A percentile compares a stretch with the other conserved stretches of the same genome.
Conservation (phyloP, 2,329 filamentous ascomycete species). For the Xylaria sp. region DNA sequence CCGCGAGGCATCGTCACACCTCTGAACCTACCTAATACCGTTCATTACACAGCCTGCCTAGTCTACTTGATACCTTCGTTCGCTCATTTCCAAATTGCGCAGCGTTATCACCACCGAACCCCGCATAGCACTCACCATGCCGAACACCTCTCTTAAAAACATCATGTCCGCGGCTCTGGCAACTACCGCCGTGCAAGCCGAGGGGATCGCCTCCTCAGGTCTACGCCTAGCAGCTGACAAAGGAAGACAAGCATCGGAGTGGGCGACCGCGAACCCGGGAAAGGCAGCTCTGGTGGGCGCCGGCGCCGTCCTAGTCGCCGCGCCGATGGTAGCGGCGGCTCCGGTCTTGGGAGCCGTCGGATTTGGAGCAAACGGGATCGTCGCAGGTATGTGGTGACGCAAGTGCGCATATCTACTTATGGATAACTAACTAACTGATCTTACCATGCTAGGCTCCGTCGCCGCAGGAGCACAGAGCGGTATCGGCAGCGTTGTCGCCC, state of each 20-base stretch:
- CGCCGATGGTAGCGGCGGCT: slow-evolving; percentile 30
- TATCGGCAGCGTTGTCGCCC: slow-evolving; percentile 41
- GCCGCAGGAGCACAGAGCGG: slow-evolving; percentile 41
- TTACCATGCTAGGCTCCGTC: slow-evolving; percentile 34
- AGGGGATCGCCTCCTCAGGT: not conserved
- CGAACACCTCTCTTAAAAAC: not conserved
- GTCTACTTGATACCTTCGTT: not conserved
- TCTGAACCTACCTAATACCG: not conserved
- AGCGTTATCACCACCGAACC: not conserved
- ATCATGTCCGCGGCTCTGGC: not conserved
- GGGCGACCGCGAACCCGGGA: slow-evolving; percentile 37
- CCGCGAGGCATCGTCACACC: not conserved
- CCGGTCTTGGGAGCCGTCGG: slow-evolving; percentile 37
- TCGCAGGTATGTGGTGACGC: slow-evolving; percentile 32
- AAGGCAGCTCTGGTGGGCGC: slow-evolving; percentile 27
- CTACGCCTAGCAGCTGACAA: not conserved
- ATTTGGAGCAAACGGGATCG: slow-evolving; percentile 38
- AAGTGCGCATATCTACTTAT: not conserved
- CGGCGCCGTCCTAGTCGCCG: slow-evolving; percentile 21
- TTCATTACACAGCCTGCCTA: not conserved
- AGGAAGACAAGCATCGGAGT: slow-evolving; percentile 23
- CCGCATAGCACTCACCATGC: not conserved
- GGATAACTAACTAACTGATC: not conserved
- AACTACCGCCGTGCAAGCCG: not conserved
- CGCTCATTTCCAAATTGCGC: not conserved